Percentiles rank a stretch among this genome's conserved stretches.
Evolutionary conservation across 805 yeast genomes (phyloP).

Genomic region (Clavispora vitiphila): DNA sequence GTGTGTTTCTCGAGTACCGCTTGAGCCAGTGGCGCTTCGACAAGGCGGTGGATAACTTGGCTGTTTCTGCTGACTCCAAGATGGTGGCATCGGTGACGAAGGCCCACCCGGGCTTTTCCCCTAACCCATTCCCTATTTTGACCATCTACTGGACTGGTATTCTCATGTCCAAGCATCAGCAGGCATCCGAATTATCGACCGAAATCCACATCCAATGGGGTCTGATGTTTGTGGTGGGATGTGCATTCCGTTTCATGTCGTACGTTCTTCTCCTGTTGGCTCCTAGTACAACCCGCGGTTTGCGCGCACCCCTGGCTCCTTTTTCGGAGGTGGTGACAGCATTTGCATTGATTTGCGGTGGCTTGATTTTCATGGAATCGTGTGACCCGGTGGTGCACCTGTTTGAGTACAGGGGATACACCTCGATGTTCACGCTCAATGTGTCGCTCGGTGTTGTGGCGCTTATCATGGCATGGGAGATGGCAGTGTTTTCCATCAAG

Average conservation of each 20-base stretch:
- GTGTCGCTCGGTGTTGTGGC: conserved; percentile 76
- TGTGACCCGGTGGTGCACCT: conserved; percentile 82
- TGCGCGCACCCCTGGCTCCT: conserved; percentile 50
- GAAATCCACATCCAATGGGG: conserved; percentile 93
- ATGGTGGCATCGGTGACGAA: conserved; percentile 15
- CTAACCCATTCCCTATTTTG: conserved; percentile 91
- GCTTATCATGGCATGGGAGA: conserved; percentile 84
- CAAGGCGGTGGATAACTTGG: conserved; percentile 25
- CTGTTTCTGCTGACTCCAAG: conserved; percentile 6
- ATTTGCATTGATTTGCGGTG: conserved; percentile 82
- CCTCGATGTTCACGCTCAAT: conserved; percentile 88
- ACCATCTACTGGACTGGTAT: conserved; percentile 96
- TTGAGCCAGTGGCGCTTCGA: conserved; percentile 56
- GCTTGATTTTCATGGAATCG: conserved; percentile 86
- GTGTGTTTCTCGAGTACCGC: conserved; percentile 72
- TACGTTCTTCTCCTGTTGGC: conserved; percentile 46
- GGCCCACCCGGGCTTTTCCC: conserved; percentile 70
- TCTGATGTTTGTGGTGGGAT: conserved; percentile 70
- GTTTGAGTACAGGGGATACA: conserved; percentile 75
- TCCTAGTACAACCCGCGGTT: conserved; percentile 19
- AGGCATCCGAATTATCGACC: conserved; percentile 74
- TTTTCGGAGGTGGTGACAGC: conserved; percentile 79
- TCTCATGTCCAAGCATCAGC: conserved; percentile 91
- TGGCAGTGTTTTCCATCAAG: conserved; percentile 60
- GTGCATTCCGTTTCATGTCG: conserved; percentile 68